These are phyloP conservation scores for Poronia punctata DNA, from an alignment of 495 filamentous ascomycete genomes.

Conservation along the genomic window DNA sequence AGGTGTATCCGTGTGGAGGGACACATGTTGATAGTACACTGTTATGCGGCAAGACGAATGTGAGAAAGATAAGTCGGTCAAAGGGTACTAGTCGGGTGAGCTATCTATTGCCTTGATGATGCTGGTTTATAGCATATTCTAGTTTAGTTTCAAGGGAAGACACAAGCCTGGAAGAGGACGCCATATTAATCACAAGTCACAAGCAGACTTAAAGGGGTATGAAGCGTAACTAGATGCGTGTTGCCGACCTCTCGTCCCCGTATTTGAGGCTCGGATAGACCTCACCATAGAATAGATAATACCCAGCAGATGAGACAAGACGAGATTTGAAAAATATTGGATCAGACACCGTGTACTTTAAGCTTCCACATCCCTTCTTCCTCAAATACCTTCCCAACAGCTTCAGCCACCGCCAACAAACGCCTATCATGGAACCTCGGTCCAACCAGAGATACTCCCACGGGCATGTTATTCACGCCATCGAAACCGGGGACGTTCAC, in stretches of 20 bases:
- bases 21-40: conserved; percentile 54
- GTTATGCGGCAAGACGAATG: conserved; percentile 44
- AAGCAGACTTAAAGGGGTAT: not conserved
- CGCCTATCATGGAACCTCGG: conserved; percentile 39
- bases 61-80: conserved; percentile 53
- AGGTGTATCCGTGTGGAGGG: conserved; percentile 58
- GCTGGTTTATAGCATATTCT: too few relatives aligned
- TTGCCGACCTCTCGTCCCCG: too few relatives aligned
- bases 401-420: conserved; percentile 34
- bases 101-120: conserved; percentile 36
- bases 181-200: not conserved
- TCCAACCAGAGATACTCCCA: conserved; percentile 41
- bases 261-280: too few relatives aligned
- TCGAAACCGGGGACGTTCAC: conserved; percentile 45
- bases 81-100: conserved; percentile 51
- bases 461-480: conserved; percentile 41
- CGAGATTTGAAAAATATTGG: too few relatives aligned
- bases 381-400: conserved; percentile 35
- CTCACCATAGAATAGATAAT: too few relatives aligned
- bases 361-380: conserved; percentile 34
- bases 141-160: too few relatives aligned
- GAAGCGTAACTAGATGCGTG: too few relatives aligned
- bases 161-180: too few relatives aligned
- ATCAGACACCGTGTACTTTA: too few relatives aligned
- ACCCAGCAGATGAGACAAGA: too few relatives aligned